Evolutionary conservation across 345 rosid genomes (phyloP).

Genomic region (Xanthoceras sorbifolium): DNA sequence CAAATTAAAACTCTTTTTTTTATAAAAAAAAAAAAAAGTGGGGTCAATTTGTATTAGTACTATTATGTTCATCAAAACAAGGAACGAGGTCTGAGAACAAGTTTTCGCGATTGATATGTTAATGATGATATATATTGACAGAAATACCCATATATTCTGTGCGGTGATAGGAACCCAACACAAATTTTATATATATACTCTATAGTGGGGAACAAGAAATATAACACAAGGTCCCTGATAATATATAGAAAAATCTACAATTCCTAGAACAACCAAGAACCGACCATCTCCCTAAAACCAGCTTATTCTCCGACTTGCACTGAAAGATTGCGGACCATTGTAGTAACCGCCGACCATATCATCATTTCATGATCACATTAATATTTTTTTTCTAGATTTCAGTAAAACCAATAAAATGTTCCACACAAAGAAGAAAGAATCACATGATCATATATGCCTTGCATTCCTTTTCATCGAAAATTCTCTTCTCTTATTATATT

Average conservation of each 20-base stretch:
- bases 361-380: conserved; percentile 28
- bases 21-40: no score
- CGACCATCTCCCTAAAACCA: conserved; percentile 75
- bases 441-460: background rate
- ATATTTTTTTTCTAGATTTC: conserved; percentile 45
- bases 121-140: background rate
- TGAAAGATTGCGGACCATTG: conserved; percentile 17
- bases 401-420: conserved; percentile 31
- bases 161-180: conserved; percentile 15
- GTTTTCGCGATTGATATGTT: background rate
- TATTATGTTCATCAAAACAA: conserved; percentile 6
- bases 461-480: background rate
- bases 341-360: conserved; percentile 39
- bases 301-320: conserved; percentile 42
- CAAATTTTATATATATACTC: background rate
- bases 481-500: background rate
- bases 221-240: background rate
- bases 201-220: conserved; percentile 11
- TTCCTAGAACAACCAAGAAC: conserved; percentile 29
- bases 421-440: background rate
- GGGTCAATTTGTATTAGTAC: background rate
- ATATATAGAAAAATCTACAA: background rate
- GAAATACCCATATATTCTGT: conserved; percentile 1
- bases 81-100: background rate
- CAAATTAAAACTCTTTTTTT: background rate